Conservation (phyloP, 2,329 filamentous ascomycete genomes). For the Cadophora sp. region DNA sequence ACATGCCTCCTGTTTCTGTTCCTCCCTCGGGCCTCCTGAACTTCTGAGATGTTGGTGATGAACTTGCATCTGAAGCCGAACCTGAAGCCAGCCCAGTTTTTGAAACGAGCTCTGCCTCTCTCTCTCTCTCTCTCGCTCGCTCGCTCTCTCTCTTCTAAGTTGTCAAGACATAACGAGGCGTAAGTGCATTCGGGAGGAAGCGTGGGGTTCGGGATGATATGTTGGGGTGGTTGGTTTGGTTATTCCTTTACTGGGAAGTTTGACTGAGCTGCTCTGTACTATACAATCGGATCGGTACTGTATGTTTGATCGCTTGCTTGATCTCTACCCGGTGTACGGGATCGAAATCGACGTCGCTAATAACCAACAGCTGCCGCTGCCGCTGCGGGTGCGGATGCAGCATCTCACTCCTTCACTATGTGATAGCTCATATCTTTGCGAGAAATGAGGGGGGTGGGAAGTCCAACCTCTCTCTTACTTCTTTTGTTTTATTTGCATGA, state of each 20-base stretch:
- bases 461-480: neutral
- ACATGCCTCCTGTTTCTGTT: too few relatives aligned
- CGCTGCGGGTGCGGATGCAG: neutral
- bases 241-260: too few relatives aligned
- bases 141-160: too few relatives aligned
- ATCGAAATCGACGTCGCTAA: neutral
- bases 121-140: too few relatives aligned
- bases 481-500: neutral
- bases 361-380: neutral
- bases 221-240: too few relatives aligned
- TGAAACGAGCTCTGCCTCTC: neutral
- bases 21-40: too few relatives aligned
- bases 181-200: neutral
- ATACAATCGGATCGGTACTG: too few relatives aligned
- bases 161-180: neutral
- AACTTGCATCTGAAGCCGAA: too few relatives aligned
- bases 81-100: too few relatives aligned
- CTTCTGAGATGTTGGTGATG: too few relatives aligned
- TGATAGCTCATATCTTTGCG: conserved; percentile 10
- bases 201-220: neutral
- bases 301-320: neutral
- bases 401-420: neutral
- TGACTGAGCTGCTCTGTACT: too few relatives aligned
- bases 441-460: neutral
- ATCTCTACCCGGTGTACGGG: neutral